A percentile compares a stretch with the other conserved stretches of the same genome.
Evolutionary conservation across 306 rosid species (phyloP).

Genomic region (Cercis canadensis): DNA sequence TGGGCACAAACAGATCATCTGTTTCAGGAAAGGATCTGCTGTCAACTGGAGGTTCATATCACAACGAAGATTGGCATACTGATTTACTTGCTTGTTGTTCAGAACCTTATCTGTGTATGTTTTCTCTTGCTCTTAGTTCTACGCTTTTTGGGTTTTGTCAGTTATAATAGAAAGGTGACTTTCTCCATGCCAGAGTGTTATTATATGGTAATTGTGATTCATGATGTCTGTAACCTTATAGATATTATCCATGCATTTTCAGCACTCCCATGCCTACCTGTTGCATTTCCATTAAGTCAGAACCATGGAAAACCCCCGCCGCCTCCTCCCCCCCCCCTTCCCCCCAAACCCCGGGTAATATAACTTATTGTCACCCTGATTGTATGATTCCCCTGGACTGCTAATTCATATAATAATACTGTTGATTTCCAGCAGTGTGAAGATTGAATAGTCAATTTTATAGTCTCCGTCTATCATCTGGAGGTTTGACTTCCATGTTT

Average conservation of each 20-base stretch:
- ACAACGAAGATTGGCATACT: slow-evolving; percentile 81
- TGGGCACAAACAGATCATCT: slow-evolving; percentile 57
- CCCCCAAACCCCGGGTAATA: too few relatives aligned
- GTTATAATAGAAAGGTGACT: not conserved
- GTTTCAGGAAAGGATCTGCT: slow-evolving; percentile 68
- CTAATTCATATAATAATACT: too few relatives aligned
- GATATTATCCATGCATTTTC: not conserved
- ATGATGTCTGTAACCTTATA: not conserved
- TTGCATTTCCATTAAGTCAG: slow-evolving; percentile 28
- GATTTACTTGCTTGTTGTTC: slow-evolving; percentile 98
- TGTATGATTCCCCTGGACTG: too few relatives aligned
- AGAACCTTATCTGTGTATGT: slow-evolving; percentile 88
- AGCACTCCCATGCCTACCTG: slow-evolving; percentile 13
- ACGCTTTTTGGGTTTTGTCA: slow-evolving; percentile 17
- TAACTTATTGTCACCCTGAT: too few relatives aligned
- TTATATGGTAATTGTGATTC: slow-evolving; percentile 19
- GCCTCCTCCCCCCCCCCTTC: too few relatives aligned
- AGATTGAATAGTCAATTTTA: too few relatives aligned
- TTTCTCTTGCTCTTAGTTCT: slow-evolving; percentile 31
- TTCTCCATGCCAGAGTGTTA: slow-evolving; percentile 8
- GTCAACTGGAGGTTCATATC: slow-evolving; percentile 68
- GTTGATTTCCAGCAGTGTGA: too few relatives aligned
- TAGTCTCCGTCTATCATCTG: slow-evolving; percentile 2
- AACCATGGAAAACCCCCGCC: too few relatives aligned
- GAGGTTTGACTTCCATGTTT: slow-evolving; percentile 10